These are phyloP conservation scores for Elsinoe perseae DNA, from an alignment of 2,329 filamentous ascomycete species.

Conservation along the genomic window DNA sequence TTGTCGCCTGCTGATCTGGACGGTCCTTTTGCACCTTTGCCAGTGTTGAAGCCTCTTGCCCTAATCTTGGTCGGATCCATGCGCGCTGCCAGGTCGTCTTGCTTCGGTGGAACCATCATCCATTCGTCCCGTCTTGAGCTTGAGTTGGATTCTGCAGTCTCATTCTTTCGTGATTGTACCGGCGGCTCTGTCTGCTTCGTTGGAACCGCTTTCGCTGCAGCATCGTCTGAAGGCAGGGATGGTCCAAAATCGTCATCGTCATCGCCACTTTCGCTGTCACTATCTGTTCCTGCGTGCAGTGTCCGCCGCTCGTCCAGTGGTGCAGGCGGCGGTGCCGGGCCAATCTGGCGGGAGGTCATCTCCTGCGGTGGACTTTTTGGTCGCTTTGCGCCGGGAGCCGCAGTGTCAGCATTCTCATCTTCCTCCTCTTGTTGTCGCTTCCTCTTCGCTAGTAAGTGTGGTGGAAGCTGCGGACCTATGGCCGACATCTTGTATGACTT, in stretches of 20 bases:
- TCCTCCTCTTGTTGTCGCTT: slow-evolving; percentile 42
- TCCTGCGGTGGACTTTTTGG: slow-evolving; percentile 34
- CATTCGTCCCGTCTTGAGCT: slow-evolving; percentile 62
- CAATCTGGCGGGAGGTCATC: slow-evolving; percentile 47
- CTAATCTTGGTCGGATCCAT: slow-evolving; percentile 78
- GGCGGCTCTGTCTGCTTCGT: slow-evolving; percentile 19
- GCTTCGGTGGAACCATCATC: slow-evolving; percentile 45
- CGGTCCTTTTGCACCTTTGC: slow-evolving; percentile 48
- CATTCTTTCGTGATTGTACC: slow-evolving; percentile 9
- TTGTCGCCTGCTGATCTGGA: slow-evolving; percentile 28
- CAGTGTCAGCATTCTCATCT: slow-evolving; percentile 29
- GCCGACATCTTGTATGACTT: slow-evolving; percentile 48
- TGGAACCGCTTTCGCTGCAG: neutral
- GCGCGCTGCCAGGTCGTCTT: slow-evolving; percentile 48
- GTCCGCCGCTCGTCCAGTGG: slow-evolving; percentile 41
- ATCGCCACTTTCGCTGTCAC: slow-evolving; percentile 28
- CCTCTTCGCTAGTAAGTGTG: slow-evolving; percentile 51
- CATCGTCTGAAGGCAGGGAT: slow-evolving; percentile 31
- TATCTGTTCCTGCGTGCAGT: slow-evolving; percentile 28
- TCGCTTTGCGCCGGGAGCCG: slow-evolving; percentile 33
- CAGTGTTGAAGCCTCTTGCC: slow-evolving; percentile 73
- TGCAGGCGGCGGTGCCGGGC: slow-evolving; percentile 49
- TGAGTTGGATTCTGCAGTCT: neutral
- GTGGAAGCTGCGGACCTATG: slow-evolving; percentile 62
- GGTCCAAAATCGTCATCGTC: slow-evolving; percentile 42